phyloP scores from a whole-genome alignment of 805 yeast genomes.

The Wickerhamiella hasegawae region DNA sequence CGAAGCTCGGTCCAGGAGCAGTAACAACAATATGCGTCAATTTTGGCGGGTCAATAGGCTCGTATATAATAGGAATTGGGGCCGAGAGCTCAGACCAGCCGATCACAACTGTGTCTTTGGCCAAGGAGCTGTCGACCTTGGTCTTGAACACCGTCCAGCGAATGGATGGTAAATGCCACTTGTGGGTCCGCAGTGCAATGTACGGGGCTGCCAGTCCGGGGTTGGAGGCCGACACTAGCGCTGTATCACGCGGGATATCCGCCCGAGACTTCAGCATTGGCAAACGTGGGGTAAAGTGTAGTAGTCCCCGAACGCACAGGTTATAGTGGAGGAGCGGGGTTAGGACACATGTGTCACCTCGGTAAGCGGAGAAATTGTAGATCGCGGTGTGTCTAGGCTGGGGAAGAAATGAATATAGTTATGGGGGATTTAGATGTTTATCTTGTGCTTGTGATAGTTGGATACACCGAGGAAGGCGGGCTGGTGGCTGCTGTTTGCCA shows the following conservation, averaged over 20 bases:
- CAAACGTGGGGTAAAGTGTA: too few relatives aligned
- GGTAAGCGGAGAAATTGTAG: too few relatives aligned
- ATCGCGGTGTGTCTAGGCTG: too few relatives aligned
- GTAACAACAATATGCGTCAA: conserved; percentile 28
- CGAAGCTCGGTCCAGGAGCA: conserved; percentile 34
- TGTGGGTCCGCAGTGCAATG: conserved; percentile 3
- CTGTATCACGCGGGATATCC: conserved; percentile 1
- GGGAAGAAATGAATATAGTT: too few relatives aligned
- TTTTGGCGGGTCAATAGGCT: conserved; percentile 6
- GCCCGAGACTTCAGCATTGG: conserved; percentile 2
- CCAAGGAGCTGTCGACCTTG: not conserved
- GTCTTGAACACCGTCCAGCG: conserved; percentile 6
- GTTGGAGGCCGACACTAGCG: not conserved
- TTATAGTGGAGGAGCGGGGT: too few relatives aligned
- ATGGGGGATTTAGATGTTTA: too few relatives aligned
- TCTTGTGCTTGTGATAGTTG: too few relatives aligned
- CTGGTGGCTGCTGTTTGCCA: too few relatives aligned
- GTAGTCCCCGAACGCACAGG: too few relatives aligned
- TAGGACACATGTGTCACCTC: too few relatives aligned
- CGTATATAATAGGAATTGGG: not conserved
- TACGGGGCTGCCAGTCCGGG: too few relatives aligned
- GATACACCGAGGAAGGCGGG: too few relatives aligned
- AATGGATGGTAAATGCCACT: not conserved
- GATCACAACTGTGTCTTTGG: not conserved
- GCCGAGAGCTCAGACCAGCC: not conserved